phyloP scores from a whole-genome alignment of 106 monocot genomes.

The Apostasia ramifera region DNA sequence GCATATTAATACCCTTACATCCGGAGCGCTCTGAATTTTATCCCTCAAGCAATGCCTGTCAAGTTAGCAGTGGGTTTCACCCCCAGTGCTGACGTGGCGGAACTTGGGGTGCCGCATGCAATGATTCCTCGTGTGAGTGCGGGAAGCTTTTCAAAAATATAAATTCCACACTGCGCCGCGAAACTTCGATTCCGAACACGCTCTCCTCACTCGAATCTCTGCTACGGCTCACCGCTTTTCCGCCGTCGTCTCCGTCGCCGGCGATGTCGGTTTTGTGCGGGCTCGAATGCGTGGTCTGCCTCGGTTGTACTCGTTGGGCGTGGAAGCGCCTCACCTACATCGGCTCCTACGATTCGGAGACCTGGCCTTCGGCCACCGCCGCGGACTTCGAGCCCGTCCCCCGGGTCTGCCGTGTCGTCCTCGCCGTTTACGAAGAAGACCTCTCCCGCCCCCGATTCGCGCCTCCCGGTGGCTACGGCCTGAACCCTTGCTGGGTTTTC shows the following conservation, averaged over 20 bases:
- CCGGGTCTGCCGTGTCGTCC: slow-evolving; percentile 48
- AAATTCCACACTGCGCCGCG: too few relatives aligned
- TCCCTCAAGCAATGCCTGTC: too few relatives aligned
- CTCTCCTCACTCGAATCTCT: too few relatives aligned
- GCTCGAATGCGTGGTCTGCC: slow-evolving; percentile 63
- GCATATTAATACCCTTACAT: too few relatives aligned
- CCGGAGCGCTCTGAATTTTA: too few relatives aligned
- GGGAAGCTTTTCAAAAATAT: too few relatives aligned
- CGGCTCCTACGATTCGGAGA: slow-evolving; percentile 58
- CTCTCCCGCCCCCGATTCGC: slow-evolving; percentile 25
- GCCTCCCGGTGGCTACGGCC: slow-evolving; percentile 25
- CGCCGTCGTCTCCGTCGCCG: background rate
- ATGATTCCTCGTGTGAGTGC: too few relatives aligned
- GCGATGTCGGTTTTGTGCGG: slow-evolving; percentile 43
- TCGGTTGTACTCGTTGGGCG: slow-evolving; percentile 67
- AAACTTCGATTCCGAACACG: too few relatives aligned
- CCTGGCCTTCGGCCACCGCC: slow-evolving; percentile 42
- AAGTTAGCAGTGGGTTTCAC: too few relatives aligned
- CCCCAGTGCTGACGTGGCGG: too few relatives aligned
- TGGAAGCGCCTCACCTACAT: slow-evolving; percentile 69
- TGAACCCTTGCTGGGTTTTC: slow-evolving; percentile 22
- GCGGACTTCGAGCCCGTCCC: slow-evolving; percentile 46
- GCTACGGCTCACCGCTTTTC: too few relatives aligned
- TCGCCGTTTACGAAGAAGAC: slow-evolving; percentile 61
- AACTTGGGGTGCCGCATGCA: too few relatives aligned